phyloP scores from a whole-genome alignment of 1,284 basidiomycete genomes.

The Apiotrichum montevideense region DNA sequence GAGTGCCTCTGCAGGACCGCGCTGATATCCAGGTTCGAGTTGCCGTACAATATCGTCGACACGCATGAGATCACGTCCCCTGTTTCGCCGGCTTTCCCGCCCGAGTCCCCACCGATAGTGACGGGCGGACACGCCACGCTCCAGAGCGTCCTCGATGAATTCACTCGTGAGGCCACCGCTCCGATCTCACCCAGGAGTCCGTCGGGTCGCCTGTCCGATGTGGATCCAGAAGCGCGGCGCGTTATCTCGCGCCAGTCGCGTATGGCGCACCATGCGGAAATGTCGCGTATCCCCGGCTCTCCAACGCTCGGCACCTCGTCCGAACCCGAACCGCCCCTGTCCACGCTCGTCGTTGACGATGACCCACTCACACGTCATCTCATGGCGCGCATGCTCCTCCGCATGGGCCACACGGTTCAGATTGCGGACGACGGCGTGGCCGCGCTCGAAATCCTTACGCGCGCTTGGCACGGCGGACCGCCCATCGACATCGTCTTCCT shows the following conservation, averaged over 20 bases:
- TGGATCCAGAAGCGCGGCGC: no score
- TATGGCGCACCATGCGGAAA: no score
- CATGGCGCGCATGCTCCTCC: constrained; percentile 71
- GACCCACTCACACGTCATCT: constrained; percentile 64
- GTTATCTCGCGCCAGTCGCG: no score
- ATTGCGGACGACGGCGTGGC: constrained; percentile 79
- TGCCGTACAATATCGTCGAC: not conserved
- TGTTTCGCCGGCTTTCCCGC: not conserved
- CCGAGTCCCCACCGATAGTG: not conserved
- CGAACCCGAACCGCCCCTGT: not conserved
- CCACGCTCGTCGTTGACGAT: constrained; percentile 46
- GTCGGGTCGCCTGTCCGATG: no score
- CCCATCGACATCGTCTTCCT: constrained; percentile 68
- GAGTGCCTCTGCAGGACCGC: not conserved
- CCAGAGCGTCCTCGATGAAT: no score
- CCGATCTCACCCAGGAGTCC: no score
- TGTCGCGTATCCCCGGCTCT: no score
- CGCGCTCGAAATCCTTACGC: constrained; percentile 64
- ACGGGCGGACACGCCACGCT: no score
- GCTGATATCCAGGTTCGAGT: not conserved
- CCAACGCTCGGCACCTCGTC: not conserved
- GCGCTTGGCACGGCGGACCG: constrained; percentile 21
- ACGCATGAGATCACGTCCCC: not conserved
- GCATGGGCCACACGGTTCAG: constrained; percentile 68
- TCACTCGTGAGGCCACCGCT: no score